A percentile compares a stretch with the other conserved stretches of the same genome.
phyloP scores from a whole-genome alignment of 768 basidiomycete species.

The Leccinum broughii region DNA sequence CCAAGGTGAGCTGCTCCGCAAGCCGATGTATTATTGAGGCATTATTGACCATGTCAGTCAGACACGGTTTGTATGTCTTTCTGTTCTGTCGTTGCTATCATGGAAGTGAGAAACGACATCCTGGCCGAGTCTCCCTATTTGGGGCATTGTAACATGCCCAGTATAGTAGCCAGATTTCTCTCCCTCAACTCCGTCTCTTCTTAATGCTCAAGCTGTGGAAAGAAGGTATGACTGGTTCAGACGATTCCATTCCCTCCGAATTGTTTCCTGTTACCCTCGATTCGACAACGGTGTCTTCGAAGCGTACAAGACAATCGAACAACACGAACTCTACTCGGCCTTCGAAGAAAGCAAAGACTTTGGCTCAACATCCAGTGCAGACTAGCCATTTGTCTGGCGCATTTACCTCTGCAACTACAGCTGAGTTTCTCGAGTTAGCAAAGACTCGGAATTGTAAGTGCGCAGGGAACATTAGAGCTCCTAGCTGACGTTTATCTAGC shows the following conservation, averaged over 20 bases:
- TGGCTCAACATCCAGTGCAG: background rate
- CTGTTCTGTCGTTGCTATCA: conserved; percentile 6
- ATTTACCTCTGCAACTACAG: conserved; percentile 8
- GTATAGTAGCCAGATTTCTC: background rate
- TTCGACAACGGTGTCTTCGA: conserved; percentile 8
- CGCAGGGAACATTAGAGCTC: background rate
- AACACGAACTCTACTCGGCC: conserved; percentile 1
- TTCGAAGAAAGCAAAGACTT: conserved; percentile 15
- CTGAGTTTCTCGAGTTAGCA: conserved; percentile 19
- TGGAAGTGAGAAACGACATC: conserved; percentile 12
- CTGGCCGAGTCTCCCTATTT: conserved; percentile 5
- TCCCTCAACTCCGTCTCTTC: too few species aligned
- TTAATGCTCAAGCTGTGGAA: conserved; percentile 28
- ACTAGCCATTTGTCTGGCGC: background rate
- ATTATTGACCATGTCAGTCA: conserved; percentile 54
- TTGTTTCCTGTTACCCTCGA: conserved; percentile 13
- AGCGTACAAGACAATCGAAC: conserved; percentile 14
- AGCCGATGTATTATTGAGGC: conserved; percentile 33
- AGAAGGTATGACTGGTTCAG: conserved; percentile 11
- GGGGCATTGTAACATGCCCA: background rate
- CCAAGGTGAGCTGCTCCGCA: conserved; percentile 26
- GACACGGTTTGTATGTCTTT: conserved; percentile 6
- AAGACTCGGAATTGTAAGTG: conserved; percentile 26
- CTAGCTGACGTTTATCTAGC: conserved; percentile 14
- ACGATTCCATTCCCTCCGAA: conserved; percentile 24